These are phyloP conservation scores for Leishmania braziliensis DNA, from an alignment of 208 protist species.

Conservation along the genomic window DNA sequence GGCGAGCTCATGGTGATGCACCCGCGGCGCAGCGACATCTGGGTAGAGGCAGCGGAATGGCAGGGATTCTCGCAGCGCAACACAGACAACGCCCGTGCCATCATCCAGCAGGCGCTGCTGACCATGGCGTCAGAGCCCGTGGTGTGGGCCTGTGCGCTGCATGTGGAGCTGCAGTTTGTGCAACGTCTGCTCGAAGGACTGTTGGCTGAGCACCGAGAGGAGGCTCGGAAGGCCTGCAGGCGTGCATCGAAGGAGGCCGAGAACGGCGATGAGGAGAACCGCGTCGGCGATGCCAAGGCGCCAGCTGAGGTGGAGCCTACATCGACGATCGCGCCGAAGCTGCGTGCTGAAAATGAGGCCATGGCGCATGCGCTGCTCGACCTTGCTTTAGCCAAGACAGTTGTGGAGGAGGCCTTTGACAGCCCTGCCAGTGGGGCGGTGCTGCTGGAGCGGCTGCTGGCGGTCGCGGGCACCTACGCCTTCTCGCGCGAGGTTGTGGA, in stretches of 20 bases:
- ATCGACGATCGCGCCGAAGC: slow-evolving; percentile 34
- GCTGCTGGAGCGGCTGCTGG: slow-evolving; percentile 48
- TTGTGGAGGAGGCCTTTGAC: slow-evolving; percentile 71
- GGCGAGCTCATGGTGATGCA: slow-evolving; percentile 72
- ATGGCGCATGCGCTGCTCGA: slow-evolving; percentile 68
- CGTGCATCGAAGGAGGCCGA: slow-evolving; percentile 3
- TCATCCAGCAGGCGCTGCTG: slow-evolving; percentile 80
- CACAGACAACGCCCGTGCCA: slow-evolving; percentile 71
- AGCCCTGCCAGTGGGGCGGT: slow-evolving; percentile 54
- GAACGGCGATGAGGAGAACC: slow-evolving; percentile 9
- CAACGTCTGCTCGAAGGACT: slow-evolving; percentile 52
- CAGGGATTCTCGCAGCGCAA: slow-evolving; percentile 64
- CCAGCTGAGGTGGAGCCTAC: slow-evolving; percentile 12
- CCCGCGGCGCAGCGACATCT: slow-evolving; percentile 67
- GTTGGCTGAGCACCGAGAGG: slow-evolving; percentile 39
- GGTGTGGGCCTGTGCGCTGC: slow-evolving; percentile 73
- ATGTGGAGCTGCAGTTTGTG: slow-evolving; percentile 79
- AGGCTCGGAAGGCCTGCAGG: slow-evolving; percentile 30
- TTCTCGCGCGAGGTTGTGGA: slow-evolving; percentile 51
- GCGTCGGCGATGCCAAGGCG: background rate
- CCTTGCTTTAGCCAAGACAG: slow-evolving; percentile 62
- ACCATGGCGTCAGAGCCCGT: slow-evolving; percentile 50
- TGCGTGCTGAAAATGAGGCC: slow-evolving; percentile 63
- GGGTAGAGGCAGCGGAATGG: slow-evolving; percentile 81
- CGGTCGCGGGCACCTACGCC: slow-evolving; percentile 44